Percentiles rank a stretch among this genome's conserved stretches.
These are phyloP conservation scores for Yamadazyma insecticola DNA, from an alignment of 805 yeast genomes.

Conservation along the genomic window DNA sequence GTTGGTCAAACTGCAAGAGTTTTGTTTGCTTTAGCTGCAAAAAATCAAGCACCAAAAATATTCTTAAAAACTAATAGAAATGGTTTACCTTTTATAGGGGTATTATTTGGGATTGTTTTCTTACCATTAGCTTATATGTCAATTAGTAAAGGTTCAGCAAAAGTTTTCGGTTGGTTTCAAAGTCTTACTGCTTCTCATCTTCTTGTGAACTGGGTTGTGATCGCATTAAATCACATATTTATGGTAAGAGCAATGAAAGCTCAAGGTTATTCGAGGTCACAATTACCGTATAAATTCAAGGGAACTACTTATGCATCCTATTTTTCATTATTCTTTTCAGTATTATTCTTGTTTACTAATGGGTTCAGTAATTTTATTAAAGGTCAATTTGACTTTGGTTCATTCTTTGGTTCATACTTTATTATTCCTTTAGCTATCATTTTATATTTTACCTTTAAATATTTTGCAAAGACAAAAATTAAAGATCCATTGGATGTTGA, in stretches of 20 bases:
- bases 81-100: slow-evolving; percentile 31
- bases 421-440: slow-evolving; percentile 54
- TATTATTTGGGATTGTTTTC: slow-evolving; percentile 19
- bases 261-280: slow-evolving; percentile 14
- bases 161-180: slow-evolving; percentile 68
- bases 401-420: slow-evolving; percentile 69
- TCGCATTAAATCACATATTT: slow-evolving; percentile 54
- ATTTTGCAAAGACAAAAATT: slow-evolving; percentile 27
- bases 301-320: slow-evolving; percentile 28
- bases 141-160: slow-evolving; percentile 50
- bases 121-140: slow-evolving; percentile 30
- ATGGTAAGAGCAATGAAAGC: slow-evolving; percentile 40
- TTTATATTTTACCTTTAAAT: slow-evolving; percentile 56
- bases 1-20: slow-evolving; percentile 26
- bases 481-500: slow-evolving; percentile 31
- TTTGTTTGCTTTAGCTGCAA: slow-evolving; percentile 32
- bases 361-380: slow-evolving; percentile 63
- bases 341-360: slow-evolving; percentile 49
- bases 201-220: slow-evolving; percentile 54
- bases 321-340: slow-evolving; percentile 28
- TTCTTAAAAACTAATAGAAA: slow-evolving; percentile 26
- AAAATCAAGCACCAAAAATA: slow-evolving; percentile 34
- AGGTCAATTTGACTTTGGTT: slow-evolving; percentile 47
- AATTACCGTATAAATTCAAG: slow-evolving; percentile 21
- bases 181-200: slow-evolving; percentile 68